Evolutionary conservation across 352 stramenopile genomes (phyloP), one percentile per base, ranked within the genome.

Genomic region (Pythium apleroticum): DNA sequence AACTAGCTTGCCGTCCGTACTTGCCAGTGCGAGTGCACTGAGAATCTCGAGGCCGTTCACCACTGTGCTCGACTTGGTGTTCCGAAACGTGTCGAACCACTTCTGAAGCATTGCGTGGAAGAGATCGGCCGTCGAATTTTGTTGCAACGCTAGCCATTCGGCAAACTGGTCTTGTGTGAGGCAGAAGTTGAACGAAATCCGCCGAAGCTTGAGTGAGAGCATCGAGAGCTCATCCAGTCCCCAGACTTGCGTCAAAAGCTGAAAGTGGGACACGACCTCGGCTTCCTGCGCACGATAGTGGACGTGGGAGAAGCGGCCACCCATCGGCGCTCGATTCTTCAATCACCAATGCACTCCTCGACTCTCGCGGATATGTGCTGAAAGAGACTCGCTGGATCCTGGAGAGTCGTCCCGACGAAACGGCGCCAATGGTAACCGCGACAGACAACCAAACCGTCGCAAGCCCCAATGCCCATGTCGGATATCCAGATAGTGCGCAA

Each of bases 141-240:
- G 74, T 17, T 76, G 78, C 33, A 92, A 67, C 19, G 74, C 66
- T 25, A 91, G 73, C 59, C 89, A 66, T 31, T 91, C 81, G n/a
- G 77, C 70, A 60, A 91, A 90, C 62, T 93, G 80, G 28, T 86
- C 64, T 4, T 64, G 35, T 11, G 78, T 85, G 31, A 93, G 73
- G 35, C 80, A 90, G 52, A 91, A 91, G 54, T 90, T 93, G 77
- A 92, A 90, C 56, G 81, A 90, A 30, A 91, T 64, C 6, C 65
- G 63, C 11, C 80, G 77, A 17, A 93, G 72, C 19, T 76, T 72
- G 11, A 54, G 50, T 11, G 84, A 93, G 14, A 93, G 72, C 59
- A 84, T 65, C 25, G 68, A 69, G 19, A 93, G 76, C 60, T 93
- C 81, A 3, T 75, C 64, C 53, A 89, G 65, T 0, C 77, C 78